Base-by-base conservation (phyloP, 108 stramenopile species). In the Skeletonema potamos region DNA sequence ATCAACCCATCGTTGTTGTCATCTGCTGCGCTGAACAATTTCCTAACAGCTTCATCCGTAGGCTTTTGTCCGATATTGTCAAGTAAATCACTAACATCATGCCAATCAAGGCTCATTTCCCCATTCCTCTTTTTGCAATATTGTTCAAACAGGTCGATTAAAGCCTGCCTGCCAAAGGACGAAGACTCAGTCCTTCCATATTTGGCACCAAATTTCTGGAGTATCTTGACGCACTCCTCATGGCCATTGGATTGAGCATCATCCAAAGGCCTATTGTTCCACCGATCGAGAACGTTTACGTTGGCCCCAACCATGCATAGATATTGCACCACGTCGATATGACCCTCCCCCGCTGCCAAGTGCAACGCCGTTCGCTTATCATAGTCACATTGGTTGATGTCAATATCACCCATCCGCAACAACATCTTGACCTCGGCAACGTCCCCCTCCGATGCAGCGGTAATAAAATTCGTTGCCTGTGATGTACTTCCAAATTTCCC, bases 61-160 rank as follows among this genome's bases (percentile, higher is more conserved):
- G 82, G 82, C 62, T 77, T 62, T 66, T 89, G 90, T 7, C 92
- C 92, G 46, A 91, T 70, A 36, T 85, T 76, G 20, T 62, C 37
- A 27, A 91, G 57, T 20, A 91, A 62, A 36, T 67, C 65, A 17
- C 67, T 64, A 10, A 91, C 82, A 60, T 85, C 88, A 58, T 87
- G 63, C 77, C 65, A 64, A 66, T 87, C 84, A 34, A 93, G 68
- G 1, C 48, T 65, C 29, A 64, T 10, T 33, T 55, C 41, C 10
- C 77, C 83, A 59, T 79, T 64, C 57, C 81, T 68, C 24, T 70
- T 62, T 32, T 72, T 72, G 54, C 72, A 73, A 46, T 78, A 85
- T 48, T 90, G 85, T 20, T 76, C 66, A 79, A 90, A 91, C 51
- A 93, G 69, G 73, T 93, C 92, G 4, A 81, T 28, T 28, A 89